phyloP scores from a whole-genome alignment of 2,329 filamentous ascomycete genomes.

The Trichoderma atrobrunneum region DNA sequence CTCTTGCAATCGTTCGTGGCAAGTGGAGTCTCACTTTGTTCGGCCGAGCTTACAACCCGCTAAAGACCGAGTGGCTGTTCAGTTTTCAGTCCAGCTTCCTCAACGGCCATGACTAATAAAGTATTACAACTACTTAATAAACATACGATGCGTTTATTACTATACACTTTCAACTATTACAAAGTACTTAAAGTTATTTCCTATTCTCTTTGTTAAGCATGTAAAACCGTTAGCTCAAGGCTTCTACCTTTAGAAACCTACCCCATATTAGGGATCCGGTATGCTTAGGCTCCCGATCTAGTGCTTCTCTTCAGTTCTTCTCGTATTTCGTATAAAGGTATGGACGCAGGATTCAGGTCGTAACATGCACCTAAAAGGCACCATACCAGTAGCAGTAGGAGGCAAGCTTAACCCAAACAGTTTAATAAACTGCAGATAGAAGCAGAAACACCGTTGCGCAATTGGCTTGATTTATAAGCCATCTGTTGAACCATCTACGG shows the following conservation, averaged over 20 bases:
- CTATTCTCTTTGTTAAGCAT: background rate
- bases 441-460: background rate
- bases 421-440: background rate
- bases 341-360: background rate
- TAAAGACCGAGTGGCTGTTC: background rate
- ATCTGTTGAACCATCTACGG: background rate
- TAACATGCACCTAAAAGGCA: background rate
- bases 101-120: background rate
- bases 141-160: background rate
- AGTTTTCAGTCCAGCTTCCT: background rate
- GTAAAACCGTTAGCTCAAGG: background rate
- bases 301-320: background rate
- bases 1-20: background rate
- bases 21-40: background rate
- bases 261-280: background rate
- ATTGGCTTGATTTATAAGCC: background rate
- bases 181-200: background rate
- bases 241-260: background rate
- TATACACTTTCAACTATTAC: background rate
- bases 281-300: background rate
- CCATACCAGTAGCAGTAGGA: background rate
- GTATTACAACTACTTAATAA: background rate
- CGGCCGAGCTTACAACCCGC: constrained; percentile 6
- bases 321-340: background rate
- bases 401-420: background rate